These are phyloP conservation scores for Penicillium steckii DNA, from an alignment of 495 filamentous ascomycete genomes.

Conservation along the genomic window DNA sequence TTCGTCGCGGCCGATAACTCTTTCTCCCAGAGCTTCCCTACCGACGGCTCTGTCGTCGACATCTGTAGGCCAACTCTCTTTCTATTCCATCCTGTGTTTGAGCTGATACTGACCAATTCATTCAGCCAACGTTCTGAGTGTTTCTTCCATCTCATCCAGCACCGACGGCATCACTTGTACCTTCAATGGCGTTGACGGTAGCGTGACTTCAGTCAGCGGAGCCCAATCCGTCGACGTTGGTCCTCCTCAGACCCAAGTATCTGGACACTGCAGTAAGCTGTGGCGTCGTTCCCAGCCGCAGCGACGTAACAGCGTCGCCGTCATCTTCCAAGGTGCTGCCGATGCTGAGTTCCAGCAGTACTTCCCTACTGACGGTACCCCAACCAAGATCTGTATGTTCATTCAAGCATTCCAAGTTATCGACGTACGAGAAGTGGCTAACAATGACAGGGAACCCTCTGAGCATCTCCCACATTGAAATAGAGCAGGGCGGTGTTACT, in stretches of 20 bases:
- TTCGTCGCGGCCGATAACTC: slow-evolving; percentile 28
- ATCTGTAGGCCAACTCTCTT: slow-evolving; percentile 17
- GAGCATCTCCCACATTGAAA: slow-evolving; percentile 19
- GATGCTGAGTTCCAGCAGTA: slow-evolving; percentile 14
- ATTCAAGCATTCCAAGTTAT: background rate
- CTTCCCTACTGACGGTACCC: slow-evolving; percentile 10
- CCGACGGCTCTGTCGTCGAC: slow-evolving; percentile 14
- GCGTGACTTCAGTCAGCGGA: slow-evolving; percentile 21
- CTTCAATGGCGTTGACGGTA: slow-evolving; percentile 26
- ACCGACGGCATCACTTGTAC: slow-evolving; percentile 13
- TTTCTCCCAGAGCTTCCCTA: slow-evolving; percentile 26
- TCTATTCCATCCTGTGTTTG: background rate
- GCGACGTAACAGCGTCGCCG: background rate
- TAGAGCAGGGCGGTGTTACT: background rate
- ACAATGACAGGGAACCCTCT: slow-evolving; percentile 8
- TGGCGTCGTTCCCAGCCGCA: background rate
- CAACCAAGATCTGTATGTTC: slow-evolving; percentile 12
- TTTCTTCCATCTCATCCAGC: slow-evolving; percentile 24
- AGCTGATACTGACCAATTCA: background rate
- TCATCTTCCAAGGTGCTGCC: slow-evolving; percentile 20
- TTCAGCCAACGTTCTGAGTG: slow-evolving; percentile 23
- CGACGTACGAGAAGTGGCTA: background rate
- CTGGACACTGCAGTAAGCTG: slow-evolving; percentile 24
- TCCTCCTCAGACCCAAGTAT: slow-evolving; percentile 39
- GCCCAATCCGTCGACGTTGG: slow-evolving; percentile 25